phyloP scores from a whole-genome alignment of 2,329 filamentous ascomycete species.

The Lithohypha guttulata region DNA sequence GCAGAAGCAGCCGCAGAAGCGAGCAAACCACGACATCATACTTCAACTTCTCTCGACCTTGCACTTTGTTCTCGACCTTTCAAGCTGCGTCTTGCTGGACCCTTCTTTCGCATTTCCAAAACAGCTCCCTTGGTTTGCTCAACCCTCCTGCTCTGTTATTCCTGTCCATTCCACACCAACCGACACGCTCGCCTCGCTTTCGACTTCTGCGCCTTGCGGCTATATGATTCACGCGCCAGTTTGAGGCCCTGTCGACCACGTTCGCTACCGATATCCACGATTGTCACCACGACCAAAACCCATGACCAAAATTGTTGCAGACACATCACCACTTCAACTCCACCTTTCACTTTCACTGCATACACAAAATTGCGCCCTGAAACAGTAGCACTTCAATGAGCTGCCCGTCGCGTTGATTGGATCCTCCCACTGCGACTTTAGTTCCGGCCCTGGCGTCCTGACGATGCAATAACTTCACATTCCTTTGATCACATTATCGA shows the following conservation, averaged over 20 bases:
- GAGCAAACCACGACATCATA: conserved; percentile 9
- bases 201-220: neutral
- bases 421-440: neutral
- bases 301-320: neutral
- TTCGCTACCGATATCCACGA: conserved; percentile 3
- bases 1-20: no score
- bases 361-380: conserved; percentile 1
- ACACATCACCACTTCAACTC: neutral
- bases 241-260: conserved; percentile 8
- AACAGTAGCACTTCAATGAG: conserved; percentile 8
- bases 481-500: conserved; percentile 2
- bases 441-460: neutral
- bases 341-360: conserved; percentile 8
- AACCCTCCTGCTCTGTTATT: conserved; percentile 1
- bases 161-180: conserved; percentile 6
- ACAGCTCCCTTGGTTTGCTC: conserved; percentile 8
- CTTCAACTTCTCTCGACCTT: neutral
- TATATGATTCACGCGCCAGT: conserved; percentile 1
- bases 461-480: conserved; percentile 1
- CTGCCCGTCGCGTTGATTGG: conserved; percentile 1
- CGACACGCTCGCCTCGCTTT: neutral
- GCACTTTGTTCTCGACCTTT: neutral
- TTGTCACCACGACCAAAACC: conserved; percentile 1
- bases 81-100: neutral
- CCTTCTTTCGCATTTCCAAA: conserved; percentile 6